Percentiles rank a stretch among this genome's conserved stretches.
These are phyloP conservation scores for Xylariaceae sp. DNA, from an alignment of 2,329 filamentous ascomycete species.

Conservation along the genomic window DNA sequence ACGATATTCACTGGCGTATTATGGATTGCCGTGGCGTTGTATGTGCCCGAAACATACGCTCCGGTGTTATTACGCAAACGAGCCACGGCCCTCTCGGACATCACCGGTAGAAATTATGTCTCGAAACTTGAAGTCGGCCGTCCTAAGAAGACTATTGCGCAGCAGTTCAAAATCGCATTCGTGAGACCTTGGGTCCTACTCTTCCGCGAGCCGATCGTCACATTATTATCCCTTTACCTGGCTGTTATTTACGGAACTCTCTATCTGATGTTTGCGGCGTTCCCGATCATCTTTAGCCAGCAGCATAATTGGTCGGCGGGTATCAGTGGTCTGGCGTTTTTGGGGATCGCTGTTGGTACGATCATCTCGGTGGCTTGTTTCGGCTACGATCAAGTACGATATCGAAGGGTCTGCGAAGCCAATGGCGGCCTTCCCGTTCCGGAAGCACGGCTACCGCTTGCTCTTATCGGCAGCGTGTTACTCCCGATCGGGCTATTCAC, in stretches of 20 bases:
- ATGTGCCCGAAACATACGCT: conserved; percentile 57
- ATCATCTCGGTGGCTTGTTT: conserved; percentile 51
- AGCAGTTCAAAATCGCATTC: conserved; percentile 53
- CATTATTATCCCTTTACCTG: conserved; percentile 60
- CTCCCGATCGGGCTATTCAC: conserved; percentile 62
- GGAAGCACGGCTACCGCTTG: conserved; percentile 58
- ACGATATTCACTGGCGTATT: conserved; percentile 57
- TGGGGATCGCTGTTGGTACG: conserved; percentile 66
- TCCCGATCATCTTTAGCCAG: conserved; percentile 61
- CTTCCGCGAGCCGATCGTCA: conserved; percentile 65
- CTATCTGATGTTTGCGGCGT: conserved; percentile 56
- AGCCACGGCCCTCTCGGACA: conserved; percentile 44
- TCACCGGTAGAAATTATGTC: conserved; percentile 51
- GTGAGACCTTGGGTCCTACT: conserved; percentile 63
- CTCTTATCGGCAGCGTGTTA: conserved; percentile 55
- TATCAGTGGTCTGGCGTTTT: conserved; percentile 58
- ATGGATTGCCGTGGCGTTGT: conserved; percentile 47
- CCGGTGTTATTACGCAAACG: conserved; percentile 52
- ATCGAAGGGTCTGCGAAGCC: conserved; percentile 39
- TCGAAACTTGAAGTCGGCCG: conserved; percentile 43
- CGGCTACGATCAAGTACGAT: conserved; percentile 51
- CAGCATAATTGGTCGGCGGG: conserved; percentile 54
- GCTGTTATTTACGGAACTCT: conserved; percentile 54
- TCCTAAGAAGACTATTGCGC: conserved; percentile 40
- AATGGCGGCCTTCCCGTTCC: conserved; percentile 54